Conservation (phyloP, 805 yeast genomes). For the Ogataea pignaliae region DNA sequence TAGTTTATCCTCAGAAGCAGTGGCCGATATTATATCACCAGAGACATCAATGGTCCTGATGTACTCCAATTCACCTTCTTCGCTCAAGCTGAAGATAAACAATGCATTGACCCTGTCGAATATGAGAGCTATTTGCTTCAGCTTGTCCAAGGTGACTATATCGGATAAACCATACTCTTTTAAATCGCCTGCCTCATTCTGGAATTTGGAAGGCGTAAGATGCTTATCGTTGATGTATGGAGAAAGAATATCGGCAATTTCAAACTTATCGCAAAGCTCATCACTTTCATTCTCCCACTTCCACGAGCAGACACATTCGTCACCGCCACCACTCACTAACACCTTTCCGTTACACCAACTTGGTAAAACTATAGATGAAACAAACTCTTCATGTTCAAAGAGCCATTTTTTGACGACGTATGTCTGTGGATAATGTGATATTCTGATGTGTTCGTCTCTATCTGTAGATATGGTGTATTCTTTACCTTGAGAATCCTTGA, state of each 20-base stretch:
- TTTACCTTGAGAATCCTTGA: constrained; percentile 36
- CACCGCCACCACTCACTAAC: constrained; percentile 90
- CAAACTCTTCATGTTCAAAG: constrained; percentile 83
- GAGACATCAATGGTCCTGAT: constrained; percentile 28
- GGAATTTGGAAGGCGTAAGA: constrained; percentile 60
- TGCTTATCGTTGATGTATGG: constrained; percentile 53
- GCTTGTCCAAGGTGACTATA: constrained; percentile 26
- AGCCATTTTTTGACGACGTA: constrained; percentile 77
- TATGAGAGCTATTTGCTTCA: constrained; percentile 35
- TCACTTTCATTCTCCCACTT: constrained; percentile 51
- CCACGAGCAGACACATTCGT: constrained; percentile 70
- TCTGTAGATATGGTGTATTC: constrained; percentile 73
- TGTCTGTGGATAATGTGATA: constrained; percentile 74
- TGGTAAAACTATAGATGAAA: constrained; percentile 61
- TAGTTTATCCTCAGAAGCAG: constrained; percentile 20
- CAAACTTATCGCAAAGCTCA: constrained; percentile 40
- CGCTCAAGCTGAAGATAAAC: constrained; percentile 32
- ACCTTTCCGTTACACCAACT: constrained; percentile 40
- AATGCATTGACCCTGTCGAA: constrained; percentile 45
- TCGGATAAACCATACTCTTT: constrained; percentile 49
- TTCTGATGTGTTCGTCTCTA: constrained; percentile 92
- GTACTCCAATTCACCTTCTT: constrained; percentile 28
- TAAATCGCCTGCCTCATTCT: constrained; percentile 42
- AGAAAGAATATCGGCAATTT: constrained; percentile 33
- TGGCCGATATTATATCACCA: constrained; percentile 24